Evolutionary conservation across 2,329 filamentous ascomycete genomes (phyloP).

Genomic region (Ilyonectria destructans): DNA sequence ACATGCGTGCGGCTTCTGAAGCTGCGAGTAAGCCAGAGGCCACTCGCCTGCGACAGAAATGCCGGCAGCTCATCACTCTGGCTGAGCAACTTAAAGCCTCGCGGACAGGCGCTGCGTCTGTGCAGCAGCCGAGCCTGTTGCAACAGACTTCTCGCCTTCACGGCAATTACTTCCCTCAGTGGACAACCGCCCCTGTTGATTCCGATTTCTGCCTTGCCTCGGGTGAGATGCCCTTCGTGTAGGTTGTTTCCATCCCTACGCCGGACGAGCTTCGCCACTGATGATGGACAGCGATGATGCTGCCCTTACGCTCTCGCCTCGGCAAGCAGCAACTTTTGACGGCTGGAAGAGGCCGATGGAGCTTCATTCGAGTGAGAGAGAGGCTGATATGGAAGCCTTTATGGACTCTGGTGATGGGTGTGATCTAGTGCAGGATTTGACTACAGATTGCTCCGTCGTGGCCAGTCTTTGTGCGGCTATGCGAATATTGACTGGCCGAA

Average conservation of each 20-base stretch:
- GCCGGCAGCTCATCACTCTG: conserved; percentile 77
- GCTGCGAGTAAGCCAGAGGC: conserved; percentile 76
- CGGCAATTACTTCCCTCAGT: conserved; percentile 87
- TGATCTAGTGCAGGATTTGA: conserved; percentile 95
- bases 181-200: conserved; percentile 76
- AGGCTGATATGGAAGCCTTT: conserved; percentile 58
- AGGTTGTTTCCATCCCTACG: conserved; percentile 51
- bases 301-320: conserved; percentile 80
- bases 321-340: conserved; percentile 83
- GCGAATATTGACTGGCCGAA: conserved; percentile 78
- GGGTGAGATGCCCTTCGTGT: conserved; percentile 75
- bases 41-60: conserved; percentile 77
- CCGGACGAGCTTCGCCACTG: neutral
- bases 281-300: conserved; percentile 73
- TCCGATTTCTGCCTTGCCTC: conserved; percentile 73
- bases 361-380: conserved; percentile 60
- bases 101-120: conserved; percentile 24
- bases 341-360: conserved; percentile 87
- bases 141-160: conserved; percentile 85
- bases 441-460: conserved; percentile 97
- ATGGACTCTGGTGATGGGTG: conserved; percentile 74
- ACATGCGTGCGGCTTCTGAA: conserved; percentile 82
- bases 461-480: conserved; percentile 91
- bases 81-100: conserved; percentile 83
- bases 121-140: conserved; percentile 67